These are phyloP conservation scores for Kuraishia piskuri DNA, from an alignment of 805 yeast genomes.

Conservation along the genomic window DNA sequence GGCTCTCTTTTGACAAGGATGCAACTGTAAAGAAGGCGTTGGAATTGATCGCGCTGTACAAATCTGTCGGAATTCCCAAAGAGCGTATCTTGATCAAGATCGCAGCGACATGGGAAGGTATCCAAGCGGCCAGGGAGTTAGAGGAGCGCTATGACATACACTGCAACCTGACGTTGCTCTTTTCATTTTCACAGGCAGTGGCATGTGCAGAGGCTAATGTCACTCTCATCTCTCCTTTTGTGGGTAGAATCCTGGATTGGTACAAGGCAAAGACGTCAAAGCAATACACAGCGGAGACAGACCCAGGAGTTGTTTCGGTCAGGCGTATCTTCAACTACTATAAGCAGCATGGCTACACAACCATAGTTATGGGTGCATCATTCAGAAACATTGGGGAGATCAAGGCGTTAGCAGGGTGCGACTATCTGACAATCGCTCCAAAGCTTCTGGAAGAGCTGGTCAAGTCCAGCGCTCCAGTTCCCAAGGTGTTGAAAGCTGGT, in stretches of 20 bases:
- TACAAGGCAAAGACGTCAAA: conserved; percentile 81
- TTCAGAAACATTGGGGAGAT: conserved; percentile 88
- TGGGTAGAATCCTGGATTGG: conserved; percentile 92
- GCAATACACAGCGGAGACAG: conserved; percentile 54
- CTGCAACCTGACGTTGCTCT: conserved; percentile 79
- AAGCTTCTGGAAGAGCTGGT: conserved; percentile 71
- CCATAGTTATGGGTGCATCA: conserved; percentile 95
- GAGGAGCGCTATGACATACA: conserved; percentile 78
- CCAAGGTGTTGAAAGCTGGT: conserved; percentile 56
- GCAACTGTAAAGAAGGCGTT: conserved; percentile 83
- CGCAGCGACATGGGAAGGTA: conserved; percentile 94
- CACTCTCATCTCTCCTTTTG: conserved; percentile 87
- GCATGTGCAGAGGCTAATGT: conserved; percentile 90
- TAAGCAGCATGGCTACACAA: conserved; percentile 83
- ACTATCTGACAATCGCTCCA: conserved; percentile 83
- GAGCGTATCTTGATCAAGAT: conserved; percentile 83
- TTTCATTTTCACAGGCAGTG: conserved; percentile 87
- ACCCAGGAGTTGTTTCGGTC: conserved; percentile 87
- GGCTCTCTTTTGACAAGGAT: conserved; percentile 81
- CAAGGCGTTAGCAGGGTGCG: conserved; percentile 86
- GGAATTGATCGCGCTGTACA: conserved; percentile 71
- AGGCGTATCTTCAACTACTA: conserved; percentile 79
- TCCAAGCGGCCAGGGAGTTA: conserved; percentile 85
- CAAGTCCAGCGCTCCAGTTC: conserved; percentile 62
- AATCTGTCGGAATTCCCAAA: conserved; percentile 65